Base-by-base conservation (phyloP, 176 grass and related monocot species). In the Cymbopogon citratus region DNA sequence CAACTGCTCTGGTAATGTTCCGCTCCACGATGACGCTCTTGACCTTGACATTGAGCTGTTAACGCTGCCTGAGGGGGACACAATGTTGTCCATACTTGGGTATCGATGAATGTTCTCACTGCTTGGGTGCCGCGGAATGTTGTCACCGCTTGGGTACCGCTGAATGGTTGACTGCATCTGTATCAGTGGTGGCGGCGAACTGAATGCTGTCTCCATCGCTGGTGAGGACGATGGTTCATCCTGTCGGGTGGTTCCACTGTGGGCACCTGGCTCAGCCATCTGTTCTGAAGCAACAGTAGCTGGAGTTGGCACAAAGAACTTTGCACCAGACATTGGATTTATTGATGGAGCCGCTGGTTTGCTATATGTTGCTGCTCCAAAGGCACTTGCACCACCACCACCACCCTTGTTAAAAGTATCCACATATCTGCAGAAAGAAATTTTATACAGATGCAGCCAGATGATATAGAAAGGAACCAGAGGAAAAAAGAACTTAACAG, bases 371-470 rank as follows among this genome's bases (percentile, higher is more conserved):
- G 71, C 54, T 36, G 74, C 80, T 46, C 81, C 81, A 81, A 79
- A 43, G 57, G 79, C 46, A 76, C 54, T 89, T 26, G 80, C 60
- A 25, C 89, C 65, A 12, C 90, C 60, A 25, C 90, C 69, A 16
- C 90, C 60, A 21, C 90, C 88, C 81, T 98, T 98, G 84, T 98
- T 98, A 43, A 98, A 98, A 41, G 95, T 98, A 85, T 97, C 94
- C 0, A 97, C 92, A 31, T 94, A 97, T 90, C 94, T 97, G 62
- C 18, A 57, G 11, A 63, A 66, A 34, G 59, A 59, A 56, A 45
- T 38, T 40, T 69, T 71, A 69, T 52, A 67, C 21, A 18, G 48
- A 64, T 70, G 49, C 52, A 74, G 11, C 29, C 63, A 44, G 28
- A 2, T 41, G 40, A 59, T 70, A 52, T 19, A 36, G 6, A 70